Evolutionary conservation across 202 grass and related monocot genomes (phyloP), one percentile per base, ranked within the genome.

Genomic region (Zizania palustris): DNA sequence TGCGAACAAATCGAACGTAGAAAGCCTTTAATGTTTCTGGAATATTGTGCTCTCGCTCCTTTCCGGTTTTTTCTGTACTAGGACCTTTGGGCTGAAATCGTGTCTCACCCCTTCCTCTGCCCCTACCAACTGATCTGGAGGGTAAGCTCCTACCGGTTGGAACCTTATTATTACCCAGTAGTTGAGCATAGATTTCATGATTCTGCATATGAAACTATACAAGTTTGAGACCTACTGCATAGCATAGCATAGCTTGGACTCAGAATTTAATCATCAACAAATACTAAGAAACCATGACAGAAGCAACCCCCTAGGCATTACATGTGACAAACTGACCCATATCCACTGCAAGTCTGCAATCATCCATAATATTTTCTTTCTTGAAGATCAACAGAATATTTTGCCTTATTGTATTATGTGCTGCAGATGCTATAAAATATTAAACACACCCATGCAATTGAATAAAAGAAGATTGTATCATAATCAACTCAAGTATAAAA

Each of bases 21-120:
- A 93, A 93, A 60, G 65, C 77, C 67, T 88, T 88, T 7, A 90
- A 67, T 84, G 85, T 76, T 88, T 93, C 91, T 44, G 79, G 41
- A 37, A 76, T 65, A 55, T 16, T 90, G 67, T 76, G 38, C 42
- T 88, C 88, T 49, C 9, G 78, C 67, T 88, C 80, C 72, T 93
- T 81, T 28, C 42, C 44, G 19, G 61, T 49, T 75, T 45, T 66
- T 78, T 93, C 85, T 45, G 60, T 76, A 67, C 76, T 93, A 43
- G 60, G 38, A 77, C 85, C 88, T 76, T 93, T 88, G 46, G 68
- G 66, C 7, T 76, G 56, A 86, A 90, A 74, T 59, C 58, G 82
- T 73, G 41, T 72, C 40, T 93, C 75, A 0, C 78, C 79, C 81
- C 85, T 83, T 82, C 91, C 88, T 79, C 77, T 90, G 56, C 79